These are phyloP conservation scores for Ambrosiella cleistominuta DNA, from an alignment of 2,329 filamentous ascomycete species.

Conservation along the genomic window DNA sequence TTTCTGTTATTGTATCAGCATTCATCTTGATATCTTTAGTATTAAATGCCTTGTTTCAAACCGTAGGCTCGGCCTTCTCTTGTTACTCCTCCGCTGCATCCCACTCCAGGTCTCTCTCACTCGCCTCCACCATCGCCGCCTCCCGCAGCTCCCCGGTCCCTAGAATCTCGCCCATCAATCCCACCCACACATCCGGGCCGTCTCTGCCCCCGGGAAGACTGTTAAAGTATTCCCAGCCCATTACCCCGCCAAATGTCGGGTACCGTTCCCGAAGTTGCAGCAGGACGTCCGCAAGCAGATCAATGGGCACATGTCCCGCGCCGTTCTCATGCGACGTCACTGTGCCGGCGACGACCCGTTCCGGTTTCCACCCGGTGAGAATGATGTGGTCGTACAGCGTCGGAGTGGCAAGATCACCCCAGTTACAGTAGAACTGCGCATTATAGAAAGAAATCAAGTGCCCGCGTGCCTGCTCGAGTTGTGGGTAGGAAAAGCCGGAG, in stretches of 20 bases:
- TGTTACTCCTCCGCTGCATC: slow-evolving; percentile 3
- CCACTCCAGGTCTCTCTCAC: background rate
- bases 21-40: background rate
- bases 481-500: slow-evolving; percentile 65
- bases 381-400: slow-evolving; percentile 33
- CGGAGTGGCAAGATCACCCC: slow-evolving; percentile 40
- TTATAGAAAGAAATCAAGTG: slow-evolving; percentile 70
- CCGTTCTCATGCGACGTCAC: slow-evolving; percentile 67
- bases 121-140: slow-evolving; percentile 14
- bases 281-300: slow-evolving; percentile 29
- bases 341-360: slow-evolving; percentile 62
- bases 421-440: slow-evolving; percentile 83
- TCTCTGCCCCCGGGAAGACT: slow-evolving; percentile 44
- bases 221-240: slow-evolving; percentile 96
- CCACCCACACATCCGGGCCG: slow-evolving; percentile 64
- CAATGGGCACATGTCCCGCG: slow-evolving; percentile 29
- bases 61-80: background rate
- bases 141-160: slow-evolving; percentile 10
- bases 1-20: background rate
- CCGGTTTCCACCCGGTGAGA: slow-evolving; percentile 49
- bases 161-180: slow-evolving; percentile 37
- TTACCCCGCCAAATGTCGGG: slow-evolving; percentile 63
- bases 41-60: background rate
- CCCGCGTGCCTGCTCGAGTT: slow-evolving; percentile 51
- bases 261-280: slow-evolving; percentile 30